phyloP scores from a whole-genome alignment of 768 basidiomycete genomes.

The Omphalotus guepiniiformis region DNA sequence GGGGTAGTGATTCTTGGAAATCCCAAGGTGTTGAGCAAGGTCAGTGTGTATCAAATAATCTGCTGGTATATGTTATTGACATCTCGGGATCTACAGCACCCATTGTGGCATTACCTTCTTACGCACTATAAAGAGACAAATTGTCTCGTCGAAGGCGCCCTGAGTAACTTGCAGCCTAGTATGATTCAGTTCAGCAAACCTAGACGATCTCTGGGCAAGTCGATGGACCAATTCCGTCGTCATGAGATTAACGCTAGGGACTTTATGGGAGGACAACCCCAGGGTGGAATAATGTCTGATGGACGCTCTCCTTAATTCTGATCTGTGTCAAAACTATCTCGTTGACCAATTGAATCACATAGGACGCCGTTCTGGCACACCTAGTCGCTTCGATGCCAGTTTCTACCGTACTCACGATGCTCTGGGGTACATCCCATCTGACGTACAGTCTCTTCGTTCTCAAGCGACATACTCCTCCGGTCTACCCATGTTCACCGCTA shows the following conservation, averaged over 20 bases:
- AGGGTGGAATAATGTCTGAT: constrained; percentile 39
- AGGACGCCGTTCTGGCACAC: constrained; percentile 71
- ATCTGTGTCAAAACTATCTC: no score
- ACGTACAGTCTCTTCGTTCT: constrained; percentile 92
- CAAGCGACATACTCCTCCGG: constrained; percentile 96
- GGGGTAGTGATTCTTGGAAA: constrained; percentile 99
- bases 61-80: constrained; percentile 3
- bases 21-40: constrained; percentile 98
- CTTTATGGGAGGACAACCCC: constrained; percentile 42
- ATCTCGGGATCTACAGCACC: constrained; percentile 58
- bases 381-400: constrained; percentile 91
- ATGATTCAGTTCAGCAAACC: constrained; percentile 99
- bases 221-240: constrained; percentile 90
- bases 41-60: no score
- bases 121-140: constrained; percentile 98
- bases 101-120: constrained; percentile 95
- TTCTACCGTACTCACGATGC: constrained; percentile 97
- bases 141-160: constrained; percentile 91
- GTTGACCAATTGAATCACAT: no score
- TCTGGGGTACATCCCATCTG: constrained; percentile 90
- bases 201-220: constrained; percentile 79
- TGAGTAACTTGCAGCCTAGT: constrained; percentile 93
- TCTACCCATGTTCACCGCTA: constrained; percentile 72
- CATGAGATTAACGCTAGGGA: constrained; percentile 92
- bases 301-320: no score